Evolutionary conservation across 306 rosid genomes (phyloP), one percentile per base, ranked within the genome.

Genomic region (Prunus mume): DNA sequence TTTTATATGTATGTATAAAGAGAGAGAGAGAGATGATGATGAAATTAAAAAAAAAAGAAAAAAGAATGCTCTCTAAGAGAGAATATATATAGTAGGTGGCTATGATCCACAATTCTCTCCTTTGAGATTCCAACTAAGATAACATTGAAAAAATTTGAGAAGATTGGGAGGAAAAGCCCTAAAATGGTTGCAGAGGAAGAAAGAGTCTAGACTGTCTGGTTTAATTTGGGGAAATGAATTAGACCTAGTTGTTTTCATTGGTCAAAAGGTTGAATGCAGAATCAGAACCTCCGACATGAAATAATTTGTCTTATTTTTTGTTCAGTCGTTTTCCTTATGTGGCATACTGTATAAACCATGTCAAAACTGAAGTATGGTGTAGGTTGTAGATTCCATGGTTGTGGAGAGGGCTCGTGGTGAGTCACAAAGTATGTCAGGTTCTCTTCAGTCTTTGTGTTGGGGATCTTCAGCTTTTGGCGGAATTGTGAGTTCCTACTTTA

Each of bases 341-440:
- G 3, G 50, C 46, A 60, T 72, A 56, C 22, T 17, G 17, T 25
- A 45, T 73, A 24, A 58, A 57, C 63, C 56, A 25, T 45, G 27
- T 58, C 57, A 27, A 47, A 43, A 77, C 88, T 88, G 69, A 81
- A 65, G 81, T 49, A 65, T 81, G 75, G 74, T 89, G 79, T 80
- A 95, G 99, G 99, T 96, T 78, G 99, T 96, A 81, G 99, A 96
- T 88, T 96, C 99, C 80, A 93, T 96, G 99, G 99, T 96, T 38
- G 99, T 96, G 61, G 99, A 96, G 90, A 91, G 99, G 84, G 96
- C 99, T 71, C 99, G 99, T 76, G 99, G 99, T 64, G 99, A 96
- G 84, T 96, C 99, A 72, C 99, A 96, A 85, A 92, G 97, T 83
- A 88, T 87, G 79, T 91, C 98, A 10, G 99, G 99, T 57, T 96